phyloP scores from a whole-genome alignment of 495 filamentous ascomycete species.

The Lophiotrema nucula region DNA sequence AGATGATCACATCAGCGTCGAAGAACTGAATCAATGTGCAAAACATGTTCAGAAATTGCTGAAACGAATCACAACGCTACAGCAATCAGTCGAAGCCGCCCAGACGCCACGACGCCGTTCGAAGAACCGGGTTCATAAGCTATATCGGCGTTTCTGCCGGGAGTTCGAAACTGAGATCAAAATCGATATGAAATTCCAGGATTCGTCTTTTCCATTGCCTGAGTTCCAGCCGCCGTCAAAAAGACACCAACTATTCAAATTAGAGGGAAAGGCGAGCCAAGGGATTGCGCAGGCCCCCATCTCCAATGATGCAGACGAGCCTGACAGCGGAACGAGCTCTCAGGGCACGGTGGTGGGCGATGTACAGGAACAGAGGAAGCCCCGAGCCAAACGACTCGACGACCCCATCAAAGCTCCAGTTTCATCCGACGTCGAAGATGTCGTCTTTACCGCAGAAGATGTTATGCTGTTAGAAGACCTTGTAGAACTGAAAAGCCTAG shows the following conservation, averaged over 20 bases:
- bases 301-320: too few species aligned
- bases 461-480: conserved; percentile 79
- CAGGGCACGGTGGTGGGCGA: too few species aligned
- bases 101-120: background rate
- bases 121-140: conserved; percentile 9
- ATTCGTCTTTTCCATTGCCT: conserved; percentile 1
- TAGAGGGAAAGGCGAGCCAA: too few species aligned
- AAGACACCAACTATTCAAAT: too few species aligned
- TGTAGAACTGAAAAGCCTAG: conserved; percentile 86
- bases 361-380: too few species aligned
- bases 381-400: too few species aligned
- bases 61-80: conserved; percentile 11
- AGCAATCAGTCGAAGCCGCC: conserved; percentile 1
- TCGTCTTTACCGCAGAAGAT: conserved; percentile 88
- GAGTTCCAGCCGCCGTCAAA: background rate
- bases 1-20: background rate
- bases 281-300: too few species aligned
- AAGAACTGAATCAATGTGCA: conserved; percentile 21
- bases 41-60: conserved; percentile 27
- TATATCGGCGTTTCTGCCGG: conserved; percentile 24
- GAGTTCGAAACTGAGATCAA: conserved; percentile 12
- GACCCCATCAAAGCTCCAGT: too few species aligned
- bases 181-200: background rate
- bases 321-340: too few species aligned
- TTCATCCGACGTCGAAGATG: too few species aligned